phyloP scores from a whole-genome alignment of 1,139 yeast species.

The Blastobotrys petasosporus region DNA sequence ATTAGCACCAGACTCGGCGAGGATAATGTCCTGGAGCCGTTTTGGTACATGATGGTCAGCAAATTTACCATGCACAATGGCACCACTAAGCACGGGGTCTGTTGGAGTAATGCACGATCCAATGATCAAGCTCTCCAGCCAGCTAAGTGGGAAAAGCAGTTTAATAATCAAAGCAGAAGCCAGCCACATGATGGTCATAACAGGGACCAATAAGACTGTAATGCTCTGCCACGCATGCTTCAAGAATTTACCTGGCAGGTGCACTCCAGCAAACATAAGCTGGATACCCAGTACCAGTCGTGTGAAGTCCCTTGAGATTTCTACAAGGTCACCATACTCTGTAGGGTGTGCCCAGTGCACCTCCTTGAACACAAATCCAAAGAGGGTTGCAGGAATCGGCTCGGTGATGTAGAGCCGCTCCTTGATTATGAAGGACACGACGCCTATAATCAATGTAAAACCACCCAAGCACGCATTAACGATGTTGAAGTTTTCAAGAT shows the following conservation, averaged over 20 bases:
- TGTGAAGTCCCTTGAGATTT: conserved; percentile 34
- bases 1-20: conserved; percentile 40
- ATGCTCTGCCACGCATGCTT: conserved; percentile 32
- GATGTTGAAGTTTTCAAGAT: conserved; percentile 25
- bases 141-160: conserved; percentile 33
- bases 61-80: conserved; percentile 40
- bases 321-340: conserved; percentile 21
- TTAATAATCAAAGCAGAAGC: conserved; percentile 36
- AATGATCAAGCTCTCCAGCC: conserved; percentile 36
- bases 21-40: conserved; percentile 30
- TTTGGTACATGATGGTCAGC: conserved; percentile 35
- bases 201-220: conserved; percentile 34
- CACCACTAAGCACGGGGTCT: conserved; percentile 42
- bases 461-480: conserved; percentile 30
- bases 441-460: conserved; percentile 27
- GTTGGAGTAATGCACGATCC: conserved; percentile 43
- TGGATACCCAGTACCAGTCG: conserved; percentile 40
- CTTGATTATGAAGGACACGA: conserved; percentile 26
- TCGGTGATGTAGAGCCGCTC: conserved; percentile 30
- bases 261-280: conserved; percentile 39
- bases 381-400: conserved; percentile 29
- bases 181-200: conserved; percentile 42
- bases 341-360: conserved; percentile 25
- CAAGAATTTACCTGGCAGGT: conserved; percentile 39
- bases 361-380: conserved; percentile 28